phyloP scores from a whole-genome alignment of 2,329 filamentous ascomycete species.

The Pseudogymnoascus destructans region DNA sequence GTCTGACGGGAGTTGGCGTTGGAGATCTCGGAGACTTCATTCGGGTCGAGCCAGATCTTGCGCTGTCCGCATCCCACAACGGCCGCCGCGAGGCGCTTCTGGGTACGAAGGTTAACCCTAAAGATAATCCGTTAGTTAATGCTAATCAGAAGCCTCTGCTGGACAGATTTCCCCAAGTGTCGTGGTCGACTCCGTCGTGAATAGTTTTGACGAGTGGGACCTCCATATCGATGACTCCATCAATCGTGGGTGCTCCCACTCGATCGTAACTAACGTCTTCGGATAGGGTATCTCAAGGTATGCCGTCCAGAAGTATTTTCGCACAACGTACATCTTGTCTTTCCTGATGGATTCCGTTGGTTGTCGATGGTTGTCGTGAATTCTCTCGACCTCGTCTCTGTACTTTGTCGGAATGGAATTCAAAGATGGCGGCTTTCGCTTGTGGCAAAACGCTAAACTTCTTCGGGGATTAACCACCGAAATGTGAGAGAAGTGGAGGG shows the following conservation, averaged over 20 bases:
- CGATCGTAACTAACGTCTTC: neutral
- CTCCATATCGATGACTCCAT: slow-evolving; percentile 8
- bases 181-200: neutral
- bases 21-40: slow-evolving; percentile 97
- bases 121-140: slow-evolving; percentile 6
- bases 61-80: slow-evolving; percentile 98
- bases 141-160: neutral
- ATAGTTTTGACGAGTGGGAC: slow-evolving; percentile 5
- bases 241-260: slow-evolving; percentile 6
- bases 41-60: slow-evolving; percentile 99
- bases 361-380: slow-evolving; percentile 11
- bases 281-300: neutral
- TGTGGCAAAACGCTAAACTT: slow-evolving; percentile 1
- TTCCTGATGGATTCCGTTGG: slow-evolving; percentile 9
- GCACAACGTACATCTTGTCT: slow-evolving; percentile 11
- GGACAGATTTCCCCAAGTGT: neutral
- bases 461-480: slow-evolving; percentile 1
- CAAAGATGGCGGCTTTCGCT: slow-evolving; percentile 8
- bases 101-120: slow-evolving; percentile 99
- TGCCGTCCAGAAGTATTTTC: slow-evolving; percentile 5
- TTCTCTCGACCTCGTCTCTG: slow-evolving; percentile 9
- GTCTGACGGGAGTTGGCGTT: slow-evolving; percentile 99
- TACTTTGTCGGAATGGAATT: slow-evolving; percentile 8
- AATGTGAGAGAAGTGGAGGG: slow-evolving; percentile 3
- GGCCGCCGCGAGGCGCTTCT: slow-evolving; percentile 98